Percentiles rank a stretch among this genome's conserved stretches.
Conservation (phyloP, 106 monocot species). For the Phalaenopsis aphrodite region DNA sequence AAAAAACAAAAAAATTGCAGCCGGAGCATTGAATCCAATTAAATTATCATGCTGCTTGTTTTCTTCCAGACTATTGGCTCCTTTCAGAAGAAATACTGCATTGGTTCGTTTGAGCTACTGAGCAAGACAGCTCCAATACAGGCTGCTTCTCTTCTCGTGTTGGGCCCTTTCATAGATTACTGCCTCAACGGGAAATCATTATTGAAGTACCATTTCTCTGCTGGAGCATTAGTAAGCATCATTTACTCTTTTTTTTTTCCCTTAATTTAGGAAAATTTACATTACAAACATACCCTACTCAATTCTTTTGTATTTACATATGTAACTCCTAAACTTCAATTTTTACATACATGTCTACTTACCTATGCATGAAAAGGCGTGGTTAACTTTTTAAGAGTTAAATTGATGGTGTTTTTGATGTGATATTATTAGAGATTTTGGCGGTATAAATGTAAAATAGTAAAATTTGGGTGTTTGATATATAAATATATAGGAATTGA, state of each 20-base stretch:
- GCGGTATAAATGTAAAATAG: too few relatives aligned
- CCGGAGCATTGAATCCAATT: neutral
- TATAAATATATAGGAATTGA: too few relatives aligned
- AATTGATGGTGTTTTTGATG: too few relatives aligned
- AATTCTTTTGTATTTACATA: too few relatives aligned
- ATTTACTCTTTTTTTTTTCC: neutral
- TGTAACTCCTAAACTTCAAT: too few relatives aligned
- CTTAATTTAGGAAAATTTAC: too few relatives aligned
- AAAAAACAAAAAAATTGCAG: neutral
- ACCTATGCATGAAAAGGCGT: too few relatives aligned
- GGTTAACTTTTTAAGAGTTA: too few relatives aligned
- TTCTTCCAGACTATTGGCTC: constrained; percentile 61
- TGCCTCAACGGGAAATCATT: constrained; percentile 33
- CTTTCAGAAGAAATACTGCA: constrained; percentile 60
- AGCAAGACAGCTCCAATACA: constrained; percentile 92
- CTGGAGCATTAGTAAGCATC: constrained; percentile 50
- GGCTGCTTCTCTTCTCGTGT: constrained; percentile 62
- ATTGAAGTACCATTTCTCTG: constrained; percentile 39
- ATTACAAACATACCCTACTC: too few relatives aligned
- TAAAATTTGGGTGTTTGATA: too few relatives aligned
- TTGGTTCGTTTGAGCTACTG: constrained; percentile 74
- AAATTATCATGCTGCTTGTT: neutral
- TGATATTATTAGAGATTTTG: too few relatives aligned
- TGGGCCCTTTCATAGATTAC: constrained; percentile 77
- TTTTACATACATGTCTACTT: too few relatives aligned